Evolutionary conservation across 768 basidiomycete genomes (phyloP).

Genomic region (Tricholoma saponaceum): DNA sequence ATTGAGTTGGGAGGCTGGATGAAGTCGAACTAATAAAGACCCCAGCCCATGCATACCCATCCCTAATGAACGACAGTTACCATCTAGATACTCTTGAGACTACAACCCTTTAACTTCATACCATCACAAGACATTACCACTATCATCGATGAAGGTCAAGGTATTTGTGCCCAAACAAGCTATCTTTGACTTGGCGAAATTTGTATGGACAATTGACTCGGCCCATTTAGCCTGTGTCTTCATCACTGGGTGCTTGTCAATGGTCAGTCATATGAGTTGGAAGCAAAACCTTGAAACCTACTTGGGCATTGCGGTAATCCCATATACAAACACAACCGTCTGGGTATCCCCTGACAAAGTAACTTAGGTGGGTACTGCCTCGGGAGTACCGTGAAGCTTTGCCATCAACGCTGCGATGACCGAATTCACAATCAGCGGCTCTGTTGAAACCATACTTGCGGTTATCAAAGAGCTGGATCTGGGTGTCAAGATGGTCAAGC

Average conservation of each 20-base stretch:
- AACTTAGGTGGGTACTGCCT: constrained; percentile 35
- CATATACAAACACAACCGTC: constrained; percentile 42
- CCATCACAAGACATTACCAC: constrained; percentile 1
- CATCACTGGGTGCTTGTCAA: constrained; percentile 30
- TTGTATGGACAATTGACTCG: constrained; percentile 34
- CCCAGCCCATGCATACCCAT: background rate
- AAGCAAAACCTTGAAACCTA: constrained; percentile 18
- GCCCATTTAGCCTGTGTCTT: constrained; percentile 26
- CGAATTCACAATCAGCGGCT: constrained; percentile 40
- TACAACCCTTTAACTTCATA: background rate
- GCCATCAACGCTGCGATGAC: constrained; percentile 27
- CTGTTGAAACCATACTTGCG: constrained; percentile 35
- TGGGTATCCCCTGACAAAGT: constrained; percentile 43
- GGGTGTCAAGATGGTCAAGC: constrained; percentile 46
- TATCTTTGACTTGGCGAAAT: constrained; percentile 34
- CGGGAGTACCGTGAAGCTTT: constrained; percentile 26
- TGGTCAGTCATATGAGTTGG: background rate
- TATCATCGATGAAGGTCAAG: constrained; percentile 30
- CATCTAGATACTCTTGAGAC: background rate
- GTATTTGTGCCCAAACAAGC: constrained; percentile 35
- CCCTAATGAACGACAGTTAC: background rate
- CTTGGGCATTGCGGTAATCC: constrained; percentile 48
- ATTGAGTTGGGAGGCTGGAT: constrained; percentile 64
- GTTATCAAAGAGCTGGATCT: constrained; percentile 46
- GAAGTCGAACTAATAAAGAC: constrained; percentile 7